Percentiles rank a stretch among this genome's conserved stretches.
These are phyloP conservation scores for Apophysomyces sp. DNA, from an alignment of 371 early-diverging fungal species.

Conservation along the genomic window DNA sequence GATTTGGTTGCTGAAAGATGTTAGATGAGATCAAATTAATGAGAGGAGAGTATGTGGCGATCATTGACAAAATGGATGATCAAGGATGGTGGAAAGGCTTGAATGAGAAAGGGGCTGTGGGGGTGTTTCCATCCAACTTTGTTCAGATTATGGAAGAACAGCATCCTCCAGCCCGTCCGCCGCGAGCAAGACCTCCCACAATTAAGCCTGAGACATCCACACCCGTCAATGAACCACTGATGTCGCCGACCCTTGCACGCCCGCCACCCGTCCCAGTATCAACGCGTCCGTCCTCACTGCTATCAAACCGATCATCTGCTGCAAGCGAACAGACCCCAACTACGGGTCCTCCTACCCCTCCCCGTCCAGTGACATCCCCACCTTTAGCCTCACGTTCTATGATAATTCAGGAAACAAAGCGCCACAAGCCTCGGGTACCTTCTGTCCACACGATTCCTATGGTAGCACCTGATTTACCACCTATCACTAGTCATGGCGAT, in stretches of 20 bases:
- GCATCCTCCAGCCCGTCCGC: conserved; percentile 29
- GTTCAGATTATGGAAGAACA: conserved; percentile 58
- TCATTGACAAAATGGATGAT: conserved; percentile 53
- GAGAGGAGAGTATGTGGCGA: conserved; percentile 50
- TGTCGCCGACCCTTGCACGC: conserved; percentile 17
- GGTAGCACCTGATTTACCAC: conserved; percentile 47
- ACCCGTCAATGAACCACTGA: background rate
- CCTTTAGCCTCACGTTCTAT: conserved; percentile 24
- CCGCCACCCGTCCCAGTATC: conserved; percentile 51
- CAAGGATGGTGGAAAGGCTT: conserved; percentile 66
- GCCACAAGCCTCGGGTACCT: conserved; percentile 13
- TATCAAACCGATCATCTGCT: conserved; percentile 19
- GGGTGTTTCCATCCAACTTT: conserved; percentile 61
- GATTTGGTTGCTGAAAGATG: background rate
- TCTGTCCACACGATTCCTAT: conserved; percentile 26
- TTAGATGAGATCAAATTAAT: conserved; percentile 55
- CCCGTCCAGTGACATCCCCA: conserved; percentile 35
- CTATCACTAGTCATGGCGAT: conserved; percentile 19
- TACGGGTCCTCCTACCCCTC: conserved; percentile 20
- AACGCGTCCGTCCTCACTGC: conserved; percentile 42
- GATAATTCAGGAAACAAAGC: conserved; percentile 8
- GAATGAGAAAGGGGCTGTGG: conserved; percentile 56
- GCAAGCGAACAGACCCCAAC: conserved; percentile 1
- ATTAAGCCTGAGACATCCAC: conserved; percentile 27
- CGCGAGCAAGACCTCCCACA: conserved; percentile 42